Evolutionary conservation across 495 filamentous ascomycete species (phyloP), one percentile per base, ranked within the genome.

Genomic region (Hyaloscypha hepaticicola): DNA sequence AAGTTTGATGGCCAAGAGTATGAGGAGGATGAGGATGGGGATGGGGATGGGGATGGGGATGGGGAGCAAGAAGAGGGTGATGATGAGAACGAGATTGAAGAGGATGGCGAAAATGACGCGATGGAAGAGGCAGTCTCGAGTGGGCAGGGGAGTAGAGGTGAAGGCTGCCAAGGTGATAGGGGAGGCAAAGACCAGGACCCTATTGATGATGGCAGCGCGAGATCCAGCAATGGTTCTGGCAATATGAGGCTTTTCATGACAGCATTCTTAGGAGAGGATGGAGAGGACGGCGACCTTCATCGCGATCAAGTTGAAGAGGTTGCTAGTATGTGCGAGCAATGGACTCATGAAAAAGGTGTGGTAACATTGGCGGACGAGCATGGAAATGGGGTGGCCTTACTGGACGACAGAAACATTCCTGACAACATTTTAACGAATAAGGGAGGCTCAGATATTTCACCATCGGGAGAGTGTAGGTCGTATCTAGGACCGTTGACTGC

Each of bases 21-120:
- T 33, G 48, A 61, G n/a, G 59, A 61, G 41, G 41, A 27, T 19
- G 59, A 61, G 59, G 48, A 61, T 51, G 59, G 51, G 6, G 59
- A 60, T 45, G 38, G 29, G n/a, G n/a, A 26, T 21, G 58, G 49
- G 25, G 58, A 60, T 21, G 59, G 51, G 8, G 59, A 41, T 51
- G 59, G 51, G 25, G 26, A 21, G 51, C n/a, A n/a, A 51, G 38
- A n/a, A 2, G 26, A 61, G 28, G 21, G 31, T 61, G 59, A 53
- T 4, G 22, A 61, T 31, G 48, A 61, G 12, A 12, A 28, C 2
- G 31, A 59, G 57, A 22, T 3, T 11, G 21, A 27, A 7, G 57
- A 7, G 19, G 7, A 58, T 9, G 19, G 25, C 16, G 27, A 6
- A 6, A 11, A 6, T 50, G 48, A 24, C 48, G 48, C 48, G 19